phyloP scores from a whole-genome alignment of 257 asterid genomes.

The Ehretia macrophylla region DNA sequence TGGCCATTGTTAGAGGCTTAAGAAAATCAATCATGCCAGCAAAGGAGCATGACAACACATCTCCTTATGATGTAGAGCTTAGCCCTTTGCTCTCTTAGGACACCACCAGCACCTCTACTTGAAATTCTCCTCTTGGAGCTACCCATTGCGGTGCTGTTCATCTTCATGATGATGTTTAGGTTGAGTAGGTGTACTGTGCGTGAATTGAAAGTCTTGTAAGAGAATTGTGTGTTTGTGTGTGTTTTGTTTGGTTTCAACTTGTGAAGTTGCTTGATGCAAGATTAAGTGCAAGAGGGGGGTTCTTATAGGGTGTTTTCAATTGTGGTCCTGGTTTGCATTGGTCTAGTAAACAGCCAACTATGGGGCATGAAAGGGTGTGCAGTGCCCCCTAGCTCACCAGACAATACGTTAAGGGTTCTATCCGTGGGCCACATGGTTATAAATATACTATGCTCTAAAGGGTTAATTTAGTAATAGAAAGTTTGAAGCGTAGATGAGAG shows the following conservation, averaged over 20 bases:
- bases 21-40: conserved; percentile 3
- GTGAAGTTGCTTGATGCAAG: background rate
- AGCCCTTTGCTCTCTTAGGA: conserved; percentile 13
- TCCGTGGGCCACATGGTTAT: too few relatives aligned
- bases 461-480: too few relatives aligned
- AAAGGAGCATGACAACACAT: conserved; percentile 16
- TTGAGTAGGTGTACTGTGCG: background rate
- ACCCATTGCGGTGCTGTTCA: conserved; percentile 3
- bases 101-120: conserved; percentile 11
- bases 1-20: background rate
- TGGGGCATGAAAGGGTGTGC: conserved; percentile 62
- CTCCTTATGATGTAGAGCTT: conserved; percentile 12
- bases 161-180: background rate
- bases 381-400: conserved; percentile 51
- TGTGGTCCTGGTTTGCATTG: conserved; percentile 39
- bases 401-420: conserved; percentile 39
- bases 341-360: conserved; percentile 59
- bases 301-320: conserved; percentile 35
- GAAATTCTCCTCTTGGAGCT: background rate
- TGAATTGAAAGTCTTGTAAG: background rate
- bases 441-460: too few relatives aligned
- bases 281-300: conserved; percentile 11
- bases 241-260: too few relatives aligned
- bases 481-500: too few relatives aligned
- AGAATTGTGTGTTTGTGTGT: background rate